Conservation (phyloP, 1,139 yeast genomes). For the Lodderomyces theae region DNA sequence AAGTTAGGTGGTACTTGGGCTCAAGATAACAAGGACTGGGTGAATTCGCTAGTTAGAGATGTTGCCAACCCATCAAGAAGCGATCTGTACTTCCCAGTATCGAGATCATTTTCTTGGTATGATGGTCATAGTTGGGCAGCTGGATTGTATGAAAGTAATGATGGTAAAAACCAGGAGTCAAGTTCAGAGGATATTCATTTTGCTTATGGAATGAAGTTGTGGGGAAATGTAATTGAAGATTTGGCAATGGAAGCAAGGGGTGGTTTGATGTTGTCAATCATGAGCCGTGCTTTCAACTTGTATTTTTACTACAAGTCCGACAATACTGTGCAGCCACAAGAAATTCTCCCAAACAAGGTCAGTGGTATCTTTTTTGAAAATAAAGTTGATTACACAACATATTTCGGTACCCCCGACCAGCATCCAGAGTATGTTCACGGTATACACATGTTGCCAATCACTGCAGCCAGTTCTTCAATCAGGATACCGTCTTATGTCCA, state of each 20-base stretch:
- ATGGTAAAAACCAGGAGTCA: conserved; percentile 80
- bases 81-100: conserved; percentile 71
- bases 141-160: conserved; percentile 67
- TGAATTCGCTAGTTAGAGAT: conserved; percentile 50
- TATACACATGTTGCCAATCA: conserved; percentile 85
- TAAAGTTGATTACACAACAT: conserved; percentile 80
- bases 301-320: conserved; percentile 59
- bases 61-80: conserved; percentile 68
- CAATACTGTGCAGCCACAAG: conserved; percentile 59
- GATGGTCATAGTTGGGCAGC: conserved; percentile 86
- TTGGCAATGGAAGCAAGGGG: conserved; percentile 74
- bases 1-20: conserved; percentile 56
- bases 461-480: conserved; percentile 78
- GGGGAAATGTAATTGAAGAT: conserved; percentile 76
- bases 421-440: conserved; percentile 84
- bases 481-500: conserved; percentile 66
- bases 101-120: conserved; percentile 76
- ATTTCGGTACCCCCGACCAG: conserved; percentile 43
- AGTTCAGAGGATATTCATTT: conserved; percentile 80
- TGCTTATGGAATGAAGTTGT: conserved; percentile 76
- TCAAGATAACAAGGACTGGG: conserved; percentile 45
- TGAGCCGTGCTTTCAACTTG: conserved; percentile 57
- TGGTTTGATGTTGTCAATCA: conserved; percentile 66
- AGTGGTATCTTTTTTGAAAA: conserved; percentile 82
- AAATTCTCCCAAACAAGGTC: conserved; percentile 60